Base-by-base conservation (phyloP, 805 yeast genomes). In the Kodamaea hsintzibuensis region DNA sequence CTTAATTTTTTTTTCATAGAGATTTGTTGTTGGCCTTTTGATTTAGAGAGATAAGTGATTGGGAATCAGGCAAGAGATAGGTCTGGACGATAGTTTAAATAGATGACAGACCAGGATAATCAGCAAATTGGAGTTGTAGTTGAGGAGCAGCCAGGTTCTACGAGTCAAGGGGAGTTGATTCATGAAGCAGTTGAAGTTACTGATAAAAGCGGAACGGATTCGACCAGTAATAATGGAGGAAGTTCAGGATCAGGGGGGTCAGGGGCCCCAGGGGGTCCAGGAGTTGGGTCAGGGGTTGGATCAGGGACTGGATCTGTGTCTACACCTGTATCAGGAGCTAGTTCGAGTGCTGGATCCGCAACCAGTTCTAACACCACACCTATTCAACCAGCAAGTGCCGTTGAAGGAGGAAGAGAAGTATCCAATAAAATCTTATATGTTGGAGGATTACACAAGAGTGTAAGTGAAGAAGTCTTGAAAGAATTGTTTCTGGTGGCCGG, bases 391-490 rank as follows among this genome's bases (percentile, higher is more conserved):
- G 92, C 92, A n/a, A 78, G 82, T 57, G 95, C 93, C 13, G 69
- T 81, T 17, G 83, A 84, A 52, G 96, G 96, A 51, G 96, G 96
- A 33, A 82, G 96, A 62, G 93, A 88, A 63, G 79, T 87, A 7
- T 85, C 91, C 37, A 81, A 82, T 54, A 85, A 82, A 53, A 86
- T 88, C 54, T 70, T 90, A 45, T 87, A 91, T 65, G 93, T 91
- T 44, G 93, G 96, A 46, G 85, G 86, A 10, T 71, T 91, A 51
- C 86, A 81, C 62, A 83, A 82, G 58, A 68, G 84, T 1, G 84
- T 89, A 42, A 73, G 83, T 18, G 96, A 89, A 59, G 87, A 82
- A 14, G 65, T 76, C 54, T 67, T 90, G 52, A 78, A 76, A 57
- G 89, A 84, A 33, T 72, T 86, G 49, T 87, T 91, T 64, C 78